phyloP scores from a whole-genome alignment of 2,329 filamentous ascomycete genomes.

The Fusarium caatingaense region DNA sequence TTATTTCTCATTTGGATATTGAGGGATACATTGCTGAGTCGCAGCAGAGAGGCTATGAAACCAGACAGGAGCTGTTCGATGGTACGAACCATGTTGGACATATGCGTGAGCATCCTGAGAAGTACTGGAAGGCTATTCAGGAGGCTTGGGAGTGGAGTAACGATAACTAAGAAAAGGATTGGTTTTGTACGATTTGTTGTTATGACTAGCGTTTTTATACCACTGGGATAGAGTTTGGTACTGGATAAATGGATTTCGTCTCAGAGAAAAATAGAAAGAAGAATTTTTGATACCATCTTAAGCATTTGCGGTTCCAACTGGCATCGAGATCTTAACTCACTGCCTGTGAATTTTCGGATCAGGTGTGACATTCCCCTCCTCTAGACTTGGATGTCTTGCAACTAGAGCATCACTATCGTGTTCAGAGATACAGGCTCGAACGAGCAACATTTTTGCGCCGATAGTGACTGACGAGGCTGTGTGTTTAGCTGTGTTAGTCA shows the following conservation, averaged over 20 bases:
- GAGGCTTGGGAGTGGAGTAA: slow-evolving; percentile 44
- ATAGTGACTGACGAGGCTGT: too few species aligned
- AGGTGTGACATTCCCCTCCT: slow-evolving; percentile 48
- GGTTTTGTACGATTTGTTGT: slow-evolving; percentile 8
- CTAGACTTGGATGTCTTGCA: slow-evolving; percentile 56
- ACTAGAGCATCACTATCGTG: too few species aligned
- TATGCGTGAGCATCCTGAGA: slow-evolving; percentile 64
- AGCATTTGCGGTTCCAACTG: too few species aligned
- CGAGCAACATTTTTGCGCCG: too few species aligned
- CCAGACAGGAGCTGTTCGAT: slow-evolving; percentile 64
- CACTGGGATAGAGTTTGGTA: slow-evolving; percentile 6
- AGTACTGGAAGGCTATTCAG: slow-evolving; percentile 66
- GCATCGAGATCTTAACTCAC: neutral
- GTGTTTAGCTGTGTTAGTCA: too few species aligned
- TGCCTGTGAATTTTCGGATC: slow-evolving; percentile 21
- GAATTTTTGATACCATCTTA: too few species aligned
- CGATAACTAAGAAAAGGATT: slow-evolving; percentile 10
- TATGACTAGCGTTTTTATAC: slow-evolving; percentile 28
- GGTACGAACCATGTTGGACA: slow-evolving; percentile 71
- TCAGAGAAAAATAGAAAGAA: neutral
- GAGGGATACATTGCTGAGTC: slow-evolving; percentile 64
- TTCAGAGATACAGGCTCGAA: too few species aligned
- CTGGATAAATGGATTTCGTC: neutral
- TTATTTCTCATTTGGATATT: slow-evolving; percentile 67
- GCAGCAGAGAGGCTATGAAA: slow-evolving; percentile 59